Base-by-base conservation (phyloP, 2,329 filamentous ascomycete genomes). In the Sarocladium oryzae region DNA sequence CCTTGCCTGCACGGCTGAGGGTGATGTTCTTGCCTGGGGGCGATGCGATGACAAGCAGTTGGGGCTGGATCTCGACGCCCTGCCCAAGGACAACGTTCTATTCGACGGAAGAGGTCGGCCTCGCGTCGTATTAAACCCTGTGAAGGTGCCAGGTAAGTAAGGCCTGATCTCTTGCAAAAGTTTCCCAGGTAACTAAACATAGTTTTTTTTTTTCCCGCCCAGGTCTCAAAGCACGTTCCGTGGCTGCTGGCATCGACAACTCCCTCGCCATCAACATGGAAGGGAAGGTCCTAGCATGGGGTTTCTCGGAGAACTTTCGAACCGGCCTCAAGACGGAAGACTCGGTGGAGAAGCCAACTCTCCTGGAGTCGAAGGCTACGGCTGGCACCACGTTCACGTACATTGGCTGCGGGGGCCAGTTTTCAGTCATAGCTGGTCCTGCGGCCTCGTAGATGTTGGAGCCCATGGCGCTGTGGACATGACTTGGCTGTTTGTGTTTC, bases 281-380 rank as follows among this genome's bases (percentile, higher is more conserved):
- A 13, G 46, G 46, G 13, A 36, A 36, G 33, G 33, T 36, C 11
- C n/a, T 36, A 6, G 33, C 33, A 3, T 89, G 85, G 85, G 86
- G 86, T 3, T 89, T 89, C 69, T 84, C 78, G 9, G 78, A 78
- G 35, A 85, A 82, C 57, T 88, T 85, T 62, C 85, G 88, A 66
- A 88, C 85, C 10, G 86, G 86, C 2, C 80, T 81, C 53, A 16
- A 36, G 8, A 36, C 33, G 11, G 33, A 36, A 9, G 33, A 36
- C n/a, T 13, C 33, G n/a, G 33, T 36, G 10, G 33, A 36, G n/a
- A 8, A 15, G n/a, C 33, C 33, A 15, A 36, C 33, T 13, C 33
- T 15, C n/a, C 33, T 36, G 11, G n/a, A 9, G 33, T 7, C 33
- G n/a, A 16, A 36, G 33, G 33, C 33, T 6, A 36, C n/a, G 33